Conservation (phyloP, 2,329 filamentous ascomycete genomes). For the Hypoxylon sp. region DNA sequence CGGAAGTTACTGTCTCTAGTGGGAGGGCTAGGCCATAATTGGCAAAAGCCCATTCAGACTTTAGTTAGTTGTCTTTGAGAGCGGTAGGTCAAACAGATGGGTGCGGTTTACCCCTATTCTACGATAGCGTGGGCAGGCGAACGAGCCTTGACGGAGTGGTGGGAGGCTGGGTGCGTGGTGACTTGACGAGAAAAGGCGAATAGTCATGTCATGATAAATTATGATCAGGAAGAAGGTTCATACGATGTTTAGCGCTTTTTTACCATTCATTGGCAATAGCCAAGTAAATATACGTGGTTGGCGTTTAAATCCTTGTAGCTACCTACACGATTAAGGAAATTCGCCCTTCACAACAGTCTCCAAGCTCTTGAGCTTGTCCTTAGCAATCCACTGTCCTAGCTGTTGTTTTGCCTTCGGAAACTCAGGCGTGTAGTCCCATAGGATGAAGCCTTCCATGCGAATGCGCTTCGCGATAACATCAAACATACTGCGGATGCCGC, state of each 20-base stretch:
- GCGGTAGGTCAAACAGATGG: too few species aligned
- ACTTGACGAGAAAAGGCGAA: too few species aligned
- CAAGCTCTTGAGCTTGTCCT: constrained; percentile 80
- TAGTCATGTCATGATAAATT: too few species aligned
- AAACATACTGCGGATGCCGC: constrained; percentile 54
- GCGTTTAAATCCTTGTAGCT: neutral
- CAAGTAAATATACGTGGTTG: neutral
- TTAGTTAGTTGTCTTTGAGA: too few species aligned
- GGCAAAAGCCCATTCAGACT: neutral
- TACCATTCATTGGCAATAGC: too few species aligned
- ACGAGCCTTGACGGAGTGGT: too few species aligned
- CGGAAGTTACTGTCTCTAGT: neutral
- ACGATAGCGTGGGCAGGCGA: too few species aligned
- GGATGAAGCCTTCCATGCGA: constrained; percentile 79
- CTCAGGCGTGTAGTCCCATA: constrained; percentile 75
- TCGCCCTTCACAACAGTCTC: constrained; percentile 80
- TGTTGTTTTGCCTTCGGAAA: constrained; percentile 72
- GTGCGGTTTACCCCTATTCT: too few species aligned
- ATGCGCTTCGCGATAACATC: constrained; percentile 61
- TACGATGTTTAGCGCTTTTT: too few species aligned
- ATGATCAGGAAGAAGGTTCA: too few species aligned
- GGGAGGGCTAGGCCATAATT: neutral
- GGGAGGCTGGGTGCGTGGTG: too few species aligned
- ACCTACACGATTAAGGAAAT: too few species aligned
- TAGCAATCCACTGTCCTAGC: constrained; percentile 76